A percentile compares a stretch with the other conserved stretches of the same genome.
Evolutionary conservation across 1,139 yeast genomes (phyloP).

Genomic region (Zygoascus hellenicus): DNA sequence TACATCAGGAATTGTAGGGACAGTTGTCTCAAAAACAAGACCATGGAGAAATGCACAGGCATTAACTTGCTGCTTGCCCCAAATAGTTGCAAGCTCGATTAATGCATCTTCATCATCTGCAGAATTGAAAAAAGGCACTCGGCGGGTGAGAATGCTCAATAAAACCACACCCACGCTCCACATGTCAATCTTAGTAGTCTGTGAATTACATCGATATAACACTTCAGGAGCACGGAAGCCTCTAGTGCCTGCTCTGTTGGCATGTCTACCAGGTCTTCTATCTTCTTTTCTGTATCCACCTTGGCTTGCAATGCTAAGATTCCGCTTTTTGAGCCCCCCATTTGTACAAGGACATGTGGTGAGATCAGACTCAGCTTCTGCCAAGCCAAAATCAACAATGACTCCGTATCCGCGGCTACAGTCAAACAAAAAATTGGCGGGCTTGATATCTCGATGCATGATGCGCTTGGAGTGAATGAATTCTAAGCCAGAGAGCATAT

Average conservation of each 20-base stretch:
- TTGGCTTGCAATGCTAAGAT: slow-evolving; percentile 23
- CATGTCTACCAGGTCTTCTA: slow-evolving; percentile 74
- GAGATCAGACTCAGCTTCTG: slow-evolving; percentile 45
- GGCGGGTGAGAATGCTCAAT: slow-evolving; percentile 60
- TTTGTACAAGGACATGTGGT: slow-evolving; percentile 21
- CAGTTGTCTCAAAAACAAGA: slow-evolving; percentile 68
- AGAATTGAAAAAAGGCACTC: slow-evolving; percentile 85
- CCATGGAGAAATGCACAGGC: slow-evolving; percentile 85
- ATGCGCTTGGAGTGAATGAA: slow-evolving; percentile 72
- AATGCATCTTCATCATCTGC: slow-evolving; percentile 90
- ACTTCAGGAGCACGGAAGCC: slow-evolving; percentile 97
- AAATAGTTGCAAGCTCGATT: slow-evolving; percentile 75
- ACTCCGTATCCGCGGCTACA: slow-evolving; percentile 74
- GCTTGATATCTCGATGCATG: slow-evolving; percentile 86
- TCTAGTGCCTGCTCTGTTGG: slow-evolving; percentile 96
- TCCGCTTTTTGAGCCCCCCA: slow-evolving; percentile 18
- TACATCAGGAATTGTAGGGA: slow-evolving; percentile 40
- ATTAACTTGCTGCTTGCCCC: slow-evolving; percentile 70
- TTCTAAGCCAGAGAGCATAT: slow-evolving; percentile 66
- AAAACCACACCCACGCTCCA: slow-evolving; percentile 93
- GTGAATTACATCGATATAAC: slow-evolving; percentile 78
- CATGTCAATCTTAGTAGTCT: slow-evolving; percentile 72
- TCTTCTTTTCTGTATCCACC: slow-evolving; percentile 35
- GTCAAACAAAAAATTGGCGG: slow-evolving; percentile 71
- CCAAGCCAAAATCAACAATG: slow-evolving; percentile 87